Evolutionary conservation across 208 protist genomes (phyloP).

Genomic region (Leishmania tropica): DNA sequence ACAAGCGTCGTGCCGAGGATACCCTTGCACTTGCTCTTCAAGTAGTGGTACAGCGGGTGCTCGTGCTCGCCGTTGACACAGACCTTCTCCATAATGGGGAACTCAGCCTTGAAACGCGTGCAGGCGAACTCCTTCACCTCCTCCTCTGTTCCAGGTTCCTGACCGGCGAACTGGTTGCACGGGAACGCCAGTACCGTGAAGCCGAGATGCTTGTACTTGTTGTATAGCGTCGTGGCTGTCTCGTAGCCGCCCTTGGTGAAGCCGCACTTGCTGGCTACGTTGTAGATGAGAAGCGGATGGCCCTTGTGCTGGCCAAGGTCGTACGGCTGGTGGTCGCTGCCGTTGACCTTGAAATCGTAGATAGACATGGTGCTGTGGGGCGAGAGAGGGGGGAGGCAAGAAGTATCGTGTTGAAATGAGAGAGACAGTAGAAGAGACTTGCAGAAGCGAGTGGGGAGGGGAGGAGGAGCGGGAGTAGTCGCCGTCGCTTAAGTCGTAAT

Average conservation of each 20-base stretch:
- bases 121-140: conserved; percentile 81
- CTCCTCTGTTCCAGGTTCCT: conserved; percentile 84
- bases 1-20: conserved; percentile 64
- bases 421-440: background rate
- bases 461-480: background rate
- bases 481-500: too few species aligned
- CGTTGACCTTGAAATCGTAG: conserved; percentile 81
- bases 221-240: conserved; percentile 77
- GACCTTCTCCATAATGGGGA: conserved; percentile 92
- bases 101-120: conserved; percentile 63
- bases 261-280: conserved; percentile 93
- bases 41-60: conserved; percentile 79
- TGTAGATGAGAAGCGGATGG: conserved; percentile 91
- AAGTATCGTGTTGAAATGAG: background rate
- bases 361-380: conserved; percentile 49
- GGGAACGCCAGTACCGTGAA: conserved; percentile 94
- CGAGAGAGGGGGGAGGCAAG: background rate
- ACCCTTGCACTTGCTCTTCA: conserved; percentile 76
- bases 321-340: conserved; percentile 75
- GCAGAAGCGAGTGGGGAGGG: background rate
- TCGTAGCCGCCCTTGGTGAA: conserved; percentile 88
- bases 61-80: conserved; percentile 87
- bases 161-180: conserved; percentile 90
- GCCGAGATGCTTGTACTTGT: conserved; percentile 82
- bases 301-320: conserved; percentile 87